Evolutionary conservation across 768 basidiomycete genomes (phyloP).

Genomic region (Chalciporus piperatus): DNA sequence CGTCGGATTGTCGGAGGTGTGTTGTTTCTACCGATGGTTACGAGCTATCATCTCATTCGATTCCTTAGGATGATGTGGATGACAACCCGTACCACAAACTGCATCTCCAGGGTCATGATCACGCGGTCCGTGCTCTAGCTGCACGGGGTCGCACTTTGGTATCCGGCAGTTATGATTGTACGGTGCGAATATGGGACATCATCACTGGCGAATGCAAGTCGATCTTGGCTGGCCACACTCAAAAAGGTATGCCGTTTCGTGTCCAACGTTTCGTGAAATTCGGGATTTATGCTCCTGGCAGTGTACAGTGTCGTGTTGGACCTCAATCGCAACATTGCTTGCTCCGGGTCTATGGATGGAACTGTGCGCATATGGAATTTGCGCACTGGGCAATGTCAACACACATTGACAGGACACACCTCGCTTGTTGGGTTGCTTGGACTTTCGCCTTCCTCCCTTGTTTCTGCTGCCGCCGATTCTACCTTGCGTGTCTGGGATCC

Average conservation of each 20-base stretch:
- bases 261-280: not conserved
- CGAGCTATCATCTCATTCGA: constrained; percentile 2
- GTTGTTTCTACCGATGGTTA: constrained; percentile 6
- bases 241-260: constrained; percentile 64
- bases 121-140: constrained; percentile 90
- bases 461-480: constrained; percentile 95
- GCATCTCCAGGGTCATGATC: constrained; percentile 84
- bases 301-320: constrained; percentile 97
- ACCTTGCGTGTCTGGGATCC: constrained; percentile 96
- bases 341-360: constrained; percentile 98
- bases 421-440: constrained; percentile 93
- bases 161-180: constrained; percentile 94
- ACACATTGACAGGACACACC: constrained; percentile 85
- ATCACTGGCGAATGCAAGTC: constrained; percentile 78
- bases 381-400: constrained; percentile 72
- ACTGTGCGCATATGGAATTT: constrained; percentile 96
- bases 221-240: constrained; percentile 82
- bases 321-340: constrained; percentile 79
- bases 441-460: constrained; percentile 84
- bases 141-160: constrained; percentile 87
- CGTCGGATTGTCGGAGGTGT: constrained; percentile 53
- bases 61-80: constrained; percentile 55
- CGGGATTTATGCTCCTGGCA: constrained; percentile 30
- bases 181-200: constrained; percentile 94
- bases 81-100: constrained; percentile 89